A percentile compares a stretch with the other conserved stretches of the same genome.
These are phyloP conservation scores for Diplotaxis tenuifolia DNA, from an alignment of 345 rosid species.

Conservation along the genomic window DNA sequence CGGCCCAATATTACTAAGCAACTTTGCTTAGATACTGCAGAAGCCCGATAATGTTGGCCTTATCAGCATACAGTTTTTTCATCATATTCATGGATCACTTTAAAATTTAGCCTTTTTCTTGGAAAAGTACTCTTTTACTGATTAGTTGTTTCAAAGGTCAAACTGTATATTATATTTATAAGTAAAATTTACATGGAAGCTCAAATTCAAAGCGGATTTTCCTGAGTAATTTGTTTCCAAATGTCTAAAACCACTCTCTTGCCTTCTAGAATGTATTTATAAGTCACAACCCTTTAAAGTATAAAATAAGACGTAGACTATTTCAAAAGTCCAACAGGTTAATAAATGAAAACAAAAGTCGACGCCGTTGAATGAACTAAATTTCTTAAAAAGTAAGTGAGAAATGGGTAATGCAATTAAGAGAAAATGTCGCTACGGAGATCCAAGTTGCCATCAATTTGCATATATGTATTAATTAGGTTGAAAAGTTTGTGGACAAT, in stretches of 20 bases:
- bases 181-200: not conserved
- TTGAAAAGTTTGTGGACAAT: constrained; percentile 15
- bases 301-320: constrained; percentile 19
- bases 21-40: too few relatives aligned
- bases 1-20: too few relatives aligned
- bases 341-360: constrained; percentile 26
- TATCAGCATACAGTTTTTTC: not conserved
- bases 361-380: constrained; percentile 11
- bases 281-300: not conserved
- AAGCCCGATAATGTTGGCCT: too few relatives aligned
- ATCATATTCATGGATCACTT: not conserved
- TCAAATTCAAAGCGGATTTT: not conserved
- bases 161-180: not conserved
- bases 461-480: not conserved
- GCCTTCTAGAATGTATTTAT: constrained; percentile 24
- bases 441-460: constrained; percentile 1
- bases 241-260: not conserved
- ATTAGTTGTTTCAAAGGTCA: not conserved
- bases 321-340: constrained; percentile 25
- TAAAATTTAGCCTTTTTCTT: not conserved
- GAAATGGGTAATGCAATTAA: constrained; percentile 11
- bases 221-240: not conserved
- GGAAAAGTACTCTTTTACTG: not conserved
- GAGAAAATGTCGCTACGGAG: constrained; percentile 17
- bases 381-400: constrained; percentile 11